Evolutionary conservation across 2,329 filamentous ascomycete species (phyloP).

Genomic region (Fusarium tricinctum): DNA sequence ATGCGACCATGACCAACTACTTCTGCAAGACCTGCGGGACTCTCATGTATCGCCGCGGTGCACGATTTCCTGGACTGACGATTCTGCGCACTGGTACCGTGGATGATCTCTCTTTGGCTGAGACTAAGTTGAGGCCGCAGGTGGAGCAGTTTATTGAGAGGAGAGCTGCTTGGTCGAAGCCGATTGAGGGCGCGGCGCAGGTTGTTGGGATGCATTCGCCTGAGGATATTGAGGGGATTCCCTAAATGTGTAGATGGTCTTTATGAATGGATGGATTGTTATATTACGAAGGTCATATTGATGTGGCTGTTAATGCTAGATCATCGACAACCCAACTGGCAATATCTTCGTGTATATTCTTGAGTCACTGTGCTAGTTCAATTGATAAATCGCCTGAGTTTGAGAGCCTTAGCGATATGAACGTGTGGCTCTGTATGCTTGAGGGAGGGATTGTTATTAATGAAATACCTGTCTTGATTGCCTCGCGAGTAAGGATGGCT

Average conservation of each 20-base stretch:
- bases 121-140: constrained; percentile 68
- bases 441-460: too few species aligned
- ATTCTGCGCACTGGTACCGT: constrained; percentile 72
- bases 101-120: constrained; percentile 71
- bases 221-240: constrained; percentile 6
- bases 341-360: too few species aligned
- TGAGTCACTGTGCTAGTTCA: too few species aligned
- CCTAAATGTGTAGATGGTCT: not conserved
- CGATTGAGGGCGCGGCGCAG: not conserved
- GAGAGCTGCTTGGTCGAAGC: constrained; percentile 58
- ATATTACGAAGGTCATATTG: too few species aligned
- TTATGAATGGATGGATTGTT: too few species aligned
- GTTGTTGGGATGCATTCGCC: constrained; percentile 4
- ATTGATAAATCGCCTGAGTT: too few species aligned
- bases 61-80: constrained; percentile 59
- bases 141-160: constrained; percentile 67
- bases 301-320: too few species aligned
- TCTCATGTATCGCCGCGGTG: constrained; percentile 69
- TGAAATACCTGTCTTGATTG: too few species aligned
- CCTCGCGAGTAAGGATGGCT: too few species aligned
- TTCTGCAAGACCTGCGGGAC: constrained; percentile 73
- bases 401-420: too few species aligned
- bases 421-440: too few species aligned
- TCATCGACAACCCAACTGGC: too few species aligned
- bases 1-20: constrained; percentile 67